Percentiles rank a stretch among this genome's conserved stretches.
These are phyloP conservation scores for Penicillium daleae DNA, from an alignment of 495 filamentous ascomycete genomes.

Conservation along the genomic window DNA sequence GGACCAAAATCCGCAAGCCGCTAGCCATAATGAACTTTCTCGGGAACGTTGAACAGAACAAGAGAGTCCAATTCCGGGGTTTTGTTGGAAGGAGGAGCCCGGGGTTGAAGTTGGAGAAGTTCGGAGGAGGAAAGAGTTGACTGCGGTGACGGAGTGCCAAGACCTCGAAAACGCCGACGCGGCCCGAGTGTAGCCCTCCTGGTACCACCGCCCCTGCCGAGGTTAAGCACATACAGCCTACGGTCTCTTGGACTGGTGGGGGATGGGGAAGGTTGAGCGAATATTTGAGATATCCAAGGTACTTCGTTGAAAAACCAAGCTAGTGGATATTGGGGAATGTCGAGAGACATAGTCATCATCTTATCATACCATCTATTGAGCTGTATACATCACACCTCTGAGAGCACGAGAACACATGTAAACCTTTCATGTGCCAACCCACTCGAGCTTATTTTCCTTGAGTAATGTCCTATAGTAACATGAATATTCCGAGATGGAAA, in stretches of 20 bases:
- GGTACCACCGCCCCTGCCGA: slow-evolving; percentile 39
- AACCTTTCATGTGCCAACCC: neutral
- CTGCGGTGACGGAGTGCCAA: slow-evolving; percentile 42
- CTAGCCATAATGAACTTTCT: slow-evolving; percentile 67
- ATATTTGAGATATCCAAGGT: neutral
- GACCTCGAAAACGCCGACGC: slow-evolving; percentile 39
- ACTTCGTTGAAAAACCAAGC: too few relatives aligned
- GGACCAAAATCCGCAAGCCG: slow-evolving; percentile 84
- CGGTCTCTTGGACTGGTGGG: slow-evolving; percentile 9
- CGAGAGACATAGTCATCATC: neutral
- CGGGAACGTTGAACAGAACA: slow-evolving; percentile 6
- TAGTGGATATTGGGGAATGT: neutral
- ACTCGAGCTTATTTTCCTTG: neutral
- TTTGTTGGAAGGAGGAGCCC: slow-evolving; percentile 13
- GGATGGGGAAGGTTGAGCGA: neutral
- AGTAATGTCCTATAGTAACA: neutral
- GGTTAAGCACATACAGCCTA: slow-evolving; percentile 35
- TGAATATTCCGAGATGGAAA: neutral
- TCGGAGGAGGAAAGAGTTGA: slow-evolving; percentile 24
- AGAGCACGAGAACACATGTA: neutral
- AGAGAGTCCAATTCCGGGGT: slow-evolving; percentile 20
- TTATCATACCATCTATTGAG: neutral
- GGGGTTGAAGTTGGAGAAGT: slow-evolving; percentile 11
- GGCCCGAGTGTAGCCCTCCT: slow-evolving; percentile 42
- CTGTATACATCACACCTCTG: neutral